Percentiles rank a stretch among this genome's conserved stretches.
phyloP scores from a whole-genome alignment of 192 early-diverging fungal species.

The Pilaira anomala region DNA sequence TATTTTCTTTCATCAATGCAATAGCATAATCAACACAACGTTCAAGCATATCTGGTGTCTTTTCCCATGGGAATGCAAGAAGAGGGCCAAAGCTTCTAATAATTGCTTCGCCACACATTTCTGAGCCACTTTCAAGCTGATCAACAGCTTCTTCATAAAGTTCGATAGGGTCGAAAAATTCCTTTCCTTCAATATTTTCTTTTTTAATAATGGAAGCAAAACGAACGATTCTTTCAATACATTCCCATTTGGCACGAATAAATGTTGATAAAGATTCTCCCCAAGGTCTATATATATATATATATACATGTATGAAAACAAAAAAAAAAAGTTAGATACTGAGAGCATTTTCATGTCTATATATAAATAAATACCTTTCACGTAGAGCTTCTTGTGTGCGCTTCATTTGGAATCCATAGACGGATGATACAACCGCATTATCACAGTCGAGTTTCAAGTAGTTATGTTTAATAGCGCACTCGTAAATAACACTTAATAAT shows the following conservation, averaged over 20 bases:
- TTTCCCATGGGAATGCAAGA: conserved; percentile 27
- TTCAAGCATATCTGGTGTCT: conserved; percentile 14
- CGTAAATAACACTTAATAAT: conserved; percentile 12
- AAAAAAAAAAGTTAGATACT: background rate
- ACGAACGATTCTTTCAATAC: conserved; percentile 12
- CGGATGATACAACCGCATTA: background rate
- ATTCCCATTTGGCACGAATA: conserved; percentile 27
- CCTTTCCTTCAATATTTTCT: background rate
- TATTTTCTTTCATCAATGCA: conserved; percentile 25
- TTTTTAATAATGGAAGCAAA: conserved; percentile 10
- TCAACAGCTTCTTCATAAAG: conserved; percentile 28
- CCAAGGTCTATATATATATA: conserved; percentile 10
- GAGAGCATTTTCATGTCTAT: background rate
- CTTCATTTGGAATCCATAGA: conserved; percentile 14
- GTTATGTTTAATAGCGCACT: background rate
- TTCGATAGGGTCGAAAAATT: conserved; percentile 15
- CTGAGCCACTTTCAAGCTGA: conserved; percentile 28
- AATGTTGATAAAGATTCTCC: conserved; percentile 19
- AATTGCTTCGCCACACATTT: conserved; percentile 26
- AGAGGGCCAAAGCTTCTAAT: conserved; percentile 19
- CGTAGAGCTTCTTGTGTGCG: conserved; percentile 10
- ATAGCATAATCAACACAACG: conserved; percentile 25
- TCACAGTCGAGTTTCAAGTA: conserved; percentile 19
- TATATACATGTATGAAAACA: no score
- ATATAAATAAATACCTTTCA: background rate